phyloP scores from a whole-genome alignment of 257 asterid species.

The Prunella vulgaris region DNA sequence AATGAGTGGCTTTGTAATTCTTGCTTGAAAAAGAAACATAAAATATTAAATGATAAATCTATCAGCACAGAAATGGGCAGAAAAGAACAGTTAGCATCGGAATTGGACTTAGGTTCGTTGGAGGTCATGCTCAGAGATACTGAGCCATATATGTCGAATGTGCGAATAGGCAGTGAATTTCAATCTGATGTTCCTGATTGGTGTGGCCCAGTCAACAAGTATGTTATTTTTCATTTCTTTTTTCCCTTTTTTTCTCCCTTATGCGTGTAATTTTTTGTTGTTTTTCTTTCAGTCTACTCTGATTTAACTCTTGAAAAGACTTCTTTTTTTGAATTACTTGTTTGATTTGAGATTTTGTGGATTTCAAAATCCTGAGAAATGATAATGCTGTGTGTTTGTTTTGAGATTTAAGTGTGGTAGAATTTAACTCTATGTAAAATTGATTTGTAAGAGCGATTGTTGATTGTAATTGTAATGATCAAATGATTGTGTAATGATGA shows the following conservation, averaged over 20 bases:
- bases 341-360: neutral
- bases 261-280: neutral
- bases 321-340: neutral
- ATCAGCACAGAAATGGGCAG: conserved; percentile 32
- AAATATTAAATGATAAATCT: conserved; percentile 49
- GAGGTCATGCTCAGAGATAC: conserved; percentile 52
- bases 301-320: conserved; percentile 6
- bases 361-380: neutral
- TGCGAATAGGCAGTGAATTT: conserved; percentile 61
- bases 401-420: neutral
- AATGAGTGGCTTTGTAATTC: conserved; percentile 77
- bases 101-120: conserved; percentile 49
- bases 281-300: neutral
- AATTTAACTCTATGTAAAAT: neutral
- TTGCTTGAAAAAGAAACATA: conserved; percentile 68
- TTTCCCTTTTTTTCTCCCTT: neutral
- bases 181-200: conserved; percentile 80
- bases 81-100: conserved; percentile 27
- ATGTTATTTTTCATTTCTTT: conserved; percentile 34
- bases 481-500: neutral
- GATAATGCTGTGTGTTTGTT: neutral
- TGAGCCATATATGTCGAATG: conserved; percentile 52
- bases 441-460: neutral
- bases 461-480: neutral
- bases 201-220: conserved; percentile 60